Evolutionary conservation across 768 basidiomycete genomes (phyloP).

Genomic region (Pulveroboletus sp.): DNA sequence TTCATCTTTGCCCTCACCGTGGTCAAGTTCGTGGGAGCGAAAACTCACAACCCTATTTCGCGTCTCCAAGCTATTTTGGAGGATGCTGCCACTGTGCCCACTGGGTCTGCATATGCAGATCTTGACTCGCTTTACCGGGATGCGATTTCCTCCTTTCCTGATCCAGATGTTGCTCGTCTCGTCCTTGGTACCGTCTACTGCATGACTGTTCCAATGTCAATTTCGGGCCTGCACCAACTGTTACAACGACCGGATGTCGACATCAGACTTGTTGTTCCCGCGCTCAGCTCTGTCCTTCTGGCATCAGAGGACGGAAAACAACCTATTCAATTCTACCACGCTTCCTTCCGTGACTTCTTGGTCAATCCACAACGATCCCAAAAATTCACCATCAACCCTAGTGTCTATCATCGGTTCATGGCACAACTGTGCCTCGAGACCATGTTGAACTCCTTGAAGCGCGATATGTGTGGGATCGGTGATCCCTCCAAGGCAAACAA

Average conservation of each 20-base stretch:
- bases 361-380: constrained; percentile 14
- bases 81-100: not conserved
- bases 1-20: constrained; percentile 31
- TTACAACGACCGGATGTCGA: constrained; percentile 15
- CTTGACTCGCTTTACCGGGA: constrained; percentile 20
- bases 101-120: constrained; percentile 15
- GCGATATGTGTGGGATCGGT: constrained; percentile 19
- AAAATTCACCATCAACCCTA: constrained; percentile 13
- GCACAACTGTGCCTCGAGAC: constrained; percentile 17
- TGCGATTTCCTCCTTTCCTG: constrained; percentile 18
- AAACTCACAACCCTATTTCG: constrained; percentile 10
- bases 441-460: constrained; percentile 18
- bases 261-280: constrained; percentile 11
- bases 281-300: constrained; percentile 17
- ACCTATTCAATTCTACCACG: constrained; percentile 21
- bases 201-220: constrained; percentile 10
- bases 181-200: constrained; percentile 19
- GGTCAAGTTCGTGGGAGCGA: constrained; percentile 23
- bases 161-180: constrained; percentile 14
- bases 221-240: constrained; percentile 11
- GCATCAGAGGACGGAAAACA: constrained; percentile 19
- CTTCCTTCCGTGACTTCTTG: constrained; percentile 22
- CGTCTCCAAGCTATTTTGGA: constrained; percentile 15
- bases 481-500: constrained; percentile 15
- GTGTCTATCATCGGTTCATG: constrained; percentile 15